Evolutionary conservation across 345 rosid genomes (phyloP), one percentile per base, ranked within the genome.

Genomic region (Toxicodendron radicans): DNA sequence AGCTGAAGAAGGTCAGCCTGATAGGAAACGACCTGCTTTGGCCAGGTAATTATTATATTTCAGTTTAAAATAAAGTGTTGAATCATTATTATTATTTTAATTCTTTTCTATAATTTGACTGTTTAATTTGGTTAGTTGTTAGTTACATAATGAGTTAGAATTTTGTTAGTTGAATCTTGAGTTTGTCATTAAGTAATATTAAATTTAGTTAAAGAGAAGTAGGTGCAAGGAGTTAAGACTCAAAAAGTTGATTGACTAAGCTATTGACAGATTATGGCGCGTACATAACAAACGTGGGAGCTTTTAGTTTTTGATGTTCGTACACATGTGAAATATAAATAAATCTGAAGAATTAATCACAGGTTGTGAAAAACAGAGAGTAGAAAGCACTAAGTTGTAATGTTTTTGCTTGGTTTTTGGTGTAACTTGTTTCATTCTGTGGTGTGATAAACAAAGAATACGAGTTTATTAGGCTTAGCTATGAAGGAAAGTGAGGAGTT

Each of bases 11-110:
- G 86, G 79, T 30, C 95, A 90, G 76, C 91, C 97, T 24, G 97
- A 91, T 72, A 79, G 89, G 78, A 95, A 92, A 78, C 85, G 92
- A 49, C 99, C 99, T 2, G 97, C 99, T 86, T 83, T 95, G 76
- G 94, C 97, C 24, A 92, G 99, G 97, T 91, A 41, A 53, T 21
- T 73, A 0, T 5, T 6, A 20, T 1, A 61, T 24, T 58, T 9
- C 51, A 30, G 17, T 53, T 65, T 63, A 46, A 72, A 17, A 67
- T 1, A 10, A 1, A 59, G 20, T 20, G 10, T 20, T 14, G 12
- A 45, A 8, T 6, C 61, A 2, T 24, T 24, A 33, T 16, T 1
- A 23, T 52, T 9, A 33, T 16, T 60, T 68, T 58, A 21, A 17
- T 14, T 69, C 43, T 73, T 38, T 41, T 45, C 33, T 23, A 5